Conservation (phyloP, 306 rosid species). For the Erythrophleum fordii region DNA sequence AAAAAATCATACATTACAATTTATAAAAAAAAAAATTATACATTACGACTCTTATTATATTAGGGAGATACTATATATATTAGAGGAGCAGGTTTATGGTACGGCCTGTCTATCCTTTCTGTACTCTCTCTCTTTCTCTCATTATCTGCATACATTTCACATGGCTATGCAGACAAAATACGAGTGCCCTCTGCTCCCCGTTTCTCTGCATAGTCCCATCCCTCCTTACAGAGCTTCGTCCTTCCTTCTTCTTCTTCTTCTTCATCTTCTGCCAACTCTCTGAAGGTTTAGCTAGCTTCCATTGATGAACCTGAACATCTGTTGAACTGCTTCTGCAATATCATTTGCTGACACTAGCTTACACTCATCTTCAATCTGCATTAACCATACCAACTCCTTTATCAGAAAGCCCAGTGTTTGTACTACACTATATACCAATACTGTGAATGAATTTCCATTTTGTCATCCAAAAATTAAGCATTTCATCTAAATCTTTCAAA, state of each 20-base stretch:
- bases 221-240: conserved; percentile 20
- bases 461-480: too few species aligned
- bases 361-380: conserved; percentile 92
- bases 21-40: not conserved
- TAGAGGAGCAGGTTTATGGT: conserved; percentile 22
- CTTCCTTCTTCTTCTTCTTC: conserved; percentile 14
- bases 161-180: conserved; percentile 41
- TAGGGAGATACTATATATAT: conserved; percentile 11
- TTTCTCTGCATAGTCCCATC: conserved; percentile 34
- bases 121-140: conserved; percentile 18
- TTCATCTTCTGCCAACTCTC: too few species aligned
- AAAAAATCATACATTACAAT: not conserved
- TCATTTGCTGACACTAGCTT: conserved; percentile 74
- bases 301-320: conserved; percentile 67
- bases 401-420: not conserved
- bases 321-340: conserved; percentile 77
- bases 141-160: conserved; percentile 41
- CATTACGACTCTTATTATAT: not conserved
- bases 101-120: conserved; percentile 17
- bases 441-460: too few species aligned
- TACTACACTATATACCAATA: too few species aligned
- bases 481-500: too few species aligned
- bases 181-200: conserved; percentile 53
- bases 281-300: conserved; percentile 51
- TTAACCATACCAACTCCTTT: conserved; percentile 24